These are phyloP conservation scores for Cladosporium phlei DNA, from an alignment of 2,329 filamentous ascomycete species.

Conservation along the genomic window DNA sequence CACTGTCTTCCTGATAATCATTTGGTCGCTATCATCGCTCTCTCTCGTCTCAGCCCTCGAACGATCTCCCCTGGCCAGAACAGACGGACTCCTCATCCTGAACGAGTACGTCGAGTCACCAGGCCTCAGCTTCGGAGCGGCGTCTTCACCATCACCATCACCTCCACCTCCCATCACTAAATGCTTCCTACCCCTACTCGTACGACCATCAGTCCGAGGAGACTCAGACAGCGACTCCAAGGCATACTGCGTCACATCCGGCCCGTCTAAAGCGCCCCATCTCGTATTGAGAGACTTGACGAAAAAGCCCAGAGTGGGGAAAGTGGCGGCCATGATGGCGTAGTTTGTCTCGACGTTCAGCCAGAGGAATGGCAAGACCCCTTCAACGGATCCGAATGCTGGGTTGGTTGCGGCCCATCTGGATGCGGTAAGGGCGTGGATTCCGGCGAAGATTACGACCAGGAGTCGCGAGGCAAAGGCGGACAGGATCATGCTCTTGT, in stretches of 20 bases:
- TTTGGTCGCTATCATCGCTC: slow-evolving; percentile 19
- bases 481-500: slow-evolving; percentile 19
- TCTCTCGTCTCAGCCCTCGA: not conserved
- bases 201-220: not conserved
- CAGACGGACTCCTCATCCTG: not conserved
- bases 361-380: slow-evolving; percentile 21
- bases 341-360: slow-evolving; percentile 25
- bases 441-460: not conserved
- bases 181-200: slow-evolving; percentile 1
- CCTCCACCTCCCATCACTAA: no score
- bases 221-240: slow-evolving; percentile 3
- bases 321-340: slow-evolving; percentile 22
- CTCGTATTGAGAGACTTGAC: slow-evolving; percentile 24
- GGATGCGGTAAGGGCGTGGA: not conserved
- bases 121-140: not conserved
- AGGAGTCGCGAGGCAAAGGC: slow-evolving; percentile 22
- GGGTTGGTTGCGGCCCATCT: slow-evolving; percentile 13
- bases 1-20: slow-evolving; percentile 24
- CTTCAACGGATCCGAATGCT: slow-evolving; percentile 16
- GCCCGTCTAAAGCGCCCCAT: slow-evolving; percentile 21
- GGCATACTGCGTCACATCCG: slow-evolving; percentile 13
- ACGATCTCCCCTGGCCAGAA: not conserved
- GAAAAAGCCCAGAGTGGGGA: slow-evolving; percentile 23
- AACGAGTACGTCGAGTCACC: slow-evolving; percentile 6
- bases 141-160: not conserved